Conservation (phyloP, 768 basidiomycete species). For the Tylopilus balloui region DNA sequence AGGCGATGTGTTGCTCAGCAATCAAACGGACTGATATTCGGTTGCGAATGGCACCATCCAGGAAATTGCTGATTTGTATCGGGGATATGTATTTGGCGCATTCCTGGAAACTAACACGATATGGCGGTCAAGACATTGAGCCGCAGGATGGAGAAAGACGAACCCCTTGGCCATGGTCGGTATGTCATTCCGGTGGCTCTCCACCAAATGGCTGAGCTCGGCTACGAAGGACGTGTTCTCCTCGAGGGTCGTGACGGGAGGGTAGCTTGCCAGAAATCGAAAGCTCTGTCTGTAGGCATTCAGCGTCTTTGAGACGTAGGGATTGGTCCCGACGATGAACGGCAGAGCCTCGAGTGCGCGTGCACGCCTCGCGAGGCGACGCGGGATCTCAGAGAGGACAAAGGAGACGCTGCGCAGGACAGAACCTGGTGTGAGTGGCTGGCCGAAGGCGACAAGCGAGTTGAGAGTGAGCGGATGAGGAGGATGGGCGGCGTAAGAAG, state of each 20-base stretch:
- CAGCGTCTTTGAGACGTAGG: slow-evolving; percentile 71
- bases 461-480: slow-evolving; percentile 70
- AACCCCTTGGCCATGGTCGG: slow-evolving; percentile 89
- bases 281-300: slow-evolving; percentile 69
- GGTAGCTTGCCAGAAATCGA: slow-evolving; percentile 61
- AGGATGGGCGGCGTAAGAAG: slow-evolving; percentile 56
- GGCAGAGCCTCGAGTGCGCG: slow-evolving; percentile 72
- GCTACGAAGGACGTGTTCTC: slow-evolving; percentile 68
- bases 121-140: neutral
- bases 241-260: slow-evolving; percentile 56
- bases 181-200: slow-evolving; percentile 80
- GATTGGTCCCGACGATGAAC: slow-evolving; percentile 87
- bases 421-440: slow-evolving; percentile 65
- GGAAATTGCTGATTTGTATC: slow-evolving; percentile 70
- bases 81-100: slow-evolving; percentile 79
- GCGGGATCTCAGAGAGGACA: slow-evolving; percentile 71
- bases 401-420: slow-evolving; percentile 71
- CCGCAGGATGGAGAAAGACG: slow-evolving; percentile 13
- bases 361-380: slow-evolving; percentile 69
- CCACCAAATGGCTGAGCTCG: slow-evolving; percentile 66
- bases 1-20: slow-evolving; percentile 86
- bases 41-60: slow-evolving; percentile 80
- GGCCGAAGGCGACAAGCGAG: slow-evolving; percentile 70
- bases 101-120: slow-evolving; percentile 68
- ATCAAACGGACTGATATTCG: slow-evolving; percentile 85